phyloP scores from a whole-genome alignment of 495 filamentous ascomycete species.

The Hypoxylon intermedium region DNA sequence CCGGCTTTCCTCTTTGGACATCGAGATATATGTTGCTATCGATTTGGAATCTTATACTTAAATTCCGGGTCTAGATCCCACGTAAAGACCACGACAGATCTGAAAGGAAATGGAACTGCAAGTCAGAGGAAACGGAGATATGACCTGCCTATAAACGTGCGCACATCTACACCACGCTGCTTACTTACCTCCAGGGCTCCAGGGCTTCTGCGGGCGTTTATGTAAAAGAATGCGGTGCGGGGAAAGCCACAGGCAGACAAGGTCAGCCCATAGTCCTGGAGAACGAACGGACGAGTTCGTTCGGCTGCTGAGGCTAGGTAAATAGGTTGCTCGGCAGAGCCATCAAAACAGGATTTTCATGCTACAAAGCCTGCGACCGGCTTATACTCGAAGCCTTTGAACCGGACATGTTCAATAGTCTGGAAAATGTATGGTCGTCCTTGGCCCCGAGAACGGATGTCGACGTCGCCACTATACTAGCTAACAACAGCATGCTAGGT shows the following conservation, averaged over 20 bases:
- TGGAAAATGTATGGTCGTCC: conserved; percentile 2
- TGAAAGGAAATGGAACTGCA: not conserved
- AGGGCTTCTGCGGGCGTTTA: conserved; percentile 10
- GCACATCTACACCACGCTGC: conserved; percentile 14
- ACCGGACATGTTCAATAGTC: conserved; percentile 11
- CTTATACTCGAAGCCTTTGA: conserved; percentile 11
- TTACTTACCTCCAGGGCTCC: conserved; percentile 9
- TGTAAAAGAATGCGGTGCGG: conserved; percentile 20
- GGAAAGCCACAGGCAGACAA: conserved; percentile 27
- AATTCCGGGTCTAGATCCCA: not conserved
- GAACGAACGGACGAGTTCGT: conserved; percentile 18
- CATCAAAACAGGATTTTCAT: conserved; percentile 29
- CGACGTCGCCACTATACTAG: conserved; percentile 8
- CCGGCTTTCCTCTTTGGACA: not conserved
- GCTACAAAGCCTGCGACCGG: conserved; percentile 10
- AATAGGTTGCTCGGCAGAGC: conserved; percentile 7
- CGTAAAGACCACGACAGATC: not conserved
- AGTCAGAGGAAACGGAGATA: not conserved
- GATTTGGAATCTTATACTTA: conserved; percentile 1
- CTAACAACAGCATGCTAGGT: conserved; percentile 1
- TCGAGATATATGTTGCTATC: conserved; percentile 4
- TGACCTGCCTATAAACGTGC: not conserved
- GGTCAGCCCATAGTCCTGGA: too few relatives aligned
- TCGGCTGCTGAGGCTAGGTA: conserved; percentile 23
- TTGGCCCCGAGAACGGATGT: conserved; percentile 9